Base-by-base conservation (phyloP, 345 rosid species). In the Tarenaya hassleriana region DNA sequence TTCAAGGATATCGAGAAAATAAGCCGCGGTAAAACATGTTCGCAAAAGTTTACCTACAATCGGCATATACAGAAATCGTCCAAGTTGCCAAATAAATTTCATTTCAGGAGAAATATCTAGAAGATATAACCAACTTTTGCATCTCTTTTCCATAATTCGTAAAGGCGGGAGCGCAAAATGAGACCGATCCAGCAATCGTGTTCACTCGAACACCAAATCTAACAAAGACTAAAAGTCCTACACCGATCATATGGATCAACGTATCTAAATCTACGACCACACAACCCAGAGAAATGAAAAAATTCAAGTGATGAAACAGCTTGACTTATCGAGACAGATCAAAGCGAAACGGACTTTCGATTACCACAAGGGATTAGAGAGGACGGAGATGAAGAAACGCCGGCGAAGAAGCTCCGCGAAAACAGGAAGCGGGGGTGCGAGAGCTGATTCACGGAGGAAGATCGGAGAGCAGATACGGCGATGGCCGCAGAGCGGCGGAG, bases 401-500 rank as follows among this genome's bases (percentile, higher is more conserved):
- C 47, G 10, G 65, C 60, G 52, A 58, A 58, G 56, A 67, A 50
- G 47, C 62, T 66, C 17, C 49, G 59, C 11, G 20, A n/a, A n/a
- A n/a, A 3, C 10, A 45, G 59, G 4, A 51, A 43, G 49, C 21
- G 31, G 42, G 37, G 8, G 48, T 19, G 24, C n/a, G n/a, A n/a
- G n/a, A n/a, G n/a, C n/a, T n/a, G n/a, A n/a, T n/a, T n/a, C n/a
- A 62, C 49, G 40, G 67, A 51, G 49, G 51, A 50, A 41, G 57
- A 61, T 51, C 65, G 34, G 17, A 19, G 37, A 42, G 50, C 15
- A 11, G 29, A 24, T 2, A 24, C 43, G 10, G 48, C 31, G 24
- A 60, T 51, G 43, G 66, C 41, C 60, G 70, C 18, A 5, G 69
- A 70, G 41, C 74, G 58, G 55, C 11, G 53, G 38, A 73, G 55